Base-by-base conservation (phyloP, 2,329 filamentous ascomycete species). In the Nemania serpens region DNA sequence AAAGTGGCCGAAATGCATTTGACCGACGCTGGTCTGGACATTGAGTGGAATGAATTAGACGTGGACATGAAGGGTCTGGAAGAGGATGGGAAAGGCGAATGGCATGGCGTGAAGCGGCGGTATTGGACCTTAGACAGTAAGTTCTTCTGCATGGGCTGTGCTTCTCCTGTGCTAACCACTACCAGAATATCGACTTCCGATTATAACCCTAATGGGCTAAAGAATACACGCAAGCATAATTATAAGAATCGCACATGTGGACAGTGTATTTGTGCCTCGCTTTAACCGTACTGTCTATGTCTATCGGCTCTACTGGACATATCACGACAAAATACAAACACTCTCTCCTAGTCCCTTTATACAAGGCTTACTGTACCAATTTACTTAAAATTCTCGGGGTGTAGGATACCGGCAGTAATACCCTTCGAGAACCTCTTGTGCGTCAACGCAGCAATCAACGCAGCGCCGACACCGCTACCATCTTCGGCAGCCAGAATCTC, bases 381-480 rank as follows among this genome's bases (percentile, higher is more conserved):
- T 66, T 76, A 82, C 66, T 74, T 74, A 72, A 84, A 89, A 73
- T 88, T 86, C 75, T 88, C 86, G 1, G 84, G 85, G 73, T 88
- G 84, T 70, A 88, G 75, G 64, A 89, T 86, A 71, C 87, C 87
- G 13, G 84, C 81, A 74, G 87, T 64, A 70, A 88, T 89, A 55
- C 87, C 87, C 52, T 82, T 80, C 73, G 85, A 79, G 63, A 88
- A 84, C 55, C 87, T 78, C 82, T 89, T 85, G 65, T 88, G 76
- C 13, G 87, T 89, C 73, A 89, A 73, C 12, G 87, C 87, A 7
- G 95, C 95, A 81, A 99, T 98, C 63, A 99, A 80, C 4, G 95
- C 95, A 46, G 94, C 95, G 68, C 94, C 94, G n/a, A 98, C 95
- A 84, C 94, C 95, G 67, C 90, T 94, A 66, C 95, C 95, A 75